Evolutionary conservation across 2,329 filamentous ascomycete genomes (phyloP).

Genomic region (Blastomyces emzantsi): DNA sequence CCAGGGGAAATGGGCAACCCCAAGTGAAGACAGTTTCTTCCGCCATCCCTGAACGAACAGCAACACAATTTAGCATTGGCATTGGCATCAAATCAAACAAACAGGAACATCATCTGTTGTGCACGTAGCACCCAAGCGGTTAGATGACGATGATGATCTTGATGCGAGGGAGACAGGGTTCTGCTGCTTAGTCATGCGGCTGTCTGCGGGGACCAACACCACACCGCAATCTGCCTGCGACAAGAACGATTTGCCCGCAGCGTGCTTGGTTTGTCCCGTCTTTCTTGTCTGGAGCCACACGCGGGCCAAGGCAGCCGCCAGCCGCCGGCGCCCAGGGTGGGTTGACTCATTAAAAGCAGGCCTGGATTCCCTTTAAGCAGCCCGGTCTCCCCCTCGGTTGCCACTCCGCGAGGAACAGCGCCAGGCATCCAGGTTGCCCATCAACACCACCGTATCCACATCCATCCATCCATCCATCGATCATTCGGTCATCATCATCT

Average conservation of each 20-base stretch:
- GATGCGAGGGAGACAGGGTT: not conserved
- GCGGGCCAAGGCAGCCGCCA: not conserved
- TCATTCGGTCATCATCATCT: not conserved
- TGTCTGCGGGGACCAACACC: not conserved
- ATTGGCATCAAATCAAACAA: constrained; percentile 5
- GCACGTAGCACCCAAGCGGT: not conserved
- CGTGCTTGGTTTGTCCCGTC: no score
- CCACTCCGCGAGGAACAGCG: not conserved
- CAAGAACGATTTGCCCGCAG: not conserved
- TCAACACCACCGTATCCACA: not conserved
- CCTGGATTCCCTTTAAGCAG: constrained; percentile 7
- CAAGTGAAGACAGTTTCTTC: constrained; percentile 72
- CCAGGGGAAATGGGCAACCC: constrained; percentile 88
- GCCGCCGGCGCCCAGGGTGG: not conserved
- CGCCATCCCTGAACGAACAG: constrained; percentile 68
- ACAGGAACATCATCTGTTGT: not conserved
- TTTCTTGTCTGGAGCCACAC: not conserved
- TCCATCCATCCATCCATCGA: not conserved
- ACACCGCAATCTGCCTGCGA: not conserved
- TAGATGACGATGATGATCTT: not conserved
- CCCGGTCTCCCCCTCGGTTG: not conserved
- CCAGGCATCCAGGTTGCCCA: not conserved
- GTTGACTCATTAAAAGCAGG: constrained; percentile 3
- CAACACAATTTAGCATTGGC: not conserved
- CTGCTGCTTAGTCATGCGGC: not conserved